Evolutionary conservation across 202 grass and related monocot species (phyloP), one percentile per base, ranked within the genome.

Genomic region (Brachypodium distachyon): DNA sequence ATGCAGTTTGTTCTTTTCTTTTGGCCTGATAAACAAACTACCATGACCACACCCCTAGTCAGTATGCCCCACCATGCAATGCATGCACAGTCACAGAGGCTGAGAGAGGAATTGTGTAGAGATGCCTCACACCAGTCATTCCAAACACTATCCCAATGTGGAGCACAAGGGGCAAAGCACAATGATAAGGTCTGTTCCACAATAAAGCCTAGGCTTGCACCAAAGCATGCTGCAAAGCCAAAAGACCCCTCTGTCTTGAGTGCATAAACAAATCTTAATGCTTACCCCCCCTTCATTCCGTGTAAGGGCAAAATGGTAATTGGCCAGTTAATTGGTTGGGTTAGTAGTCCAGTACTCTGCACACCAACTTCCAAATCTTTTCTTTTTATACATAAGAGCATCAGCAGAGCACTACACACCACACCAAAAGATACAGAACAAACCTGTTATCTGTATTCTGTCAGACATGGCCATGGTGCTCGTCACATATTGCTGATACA

Each of bases 151-250:
- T 25, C 60, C 61, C 54, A 69, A 31, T 85, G 71, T 73, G 55
- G 68, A 61, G 85, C 44, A 68, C 73, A 70, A 43, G 57, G 38
- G 61, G 71, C 70, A 76, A 84, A 75, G 81, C 74, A 88, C 77
- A 81, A 89, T 89, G 86, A 89, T 89, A 89, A 77, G 77, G 86
- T 17, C 25, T 80, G 70, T 81, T 85, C 77, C 57, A 81, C 77
- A 39, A 38, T 42, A 81, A 87, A 76, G 77, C 76, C 80, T 67
- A 13, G 42, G 38, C 55, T 67, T 44, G 58, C 74, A 33, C 57
- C 78, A 87, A 82, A 87, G 85, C 82, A 72, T 16, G 82, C 72
- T 40, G 77, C 73, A 89, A 85, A 89, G 86, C 65, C 72, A 67
- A 85, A 81, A 81, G 82, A 72, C 41, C 41, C 58, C 65, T 55